phyloP scores from a whole-genome alignment of 2,329 filamentous ascomycete species.

The Phoma herbarum region DNA sequence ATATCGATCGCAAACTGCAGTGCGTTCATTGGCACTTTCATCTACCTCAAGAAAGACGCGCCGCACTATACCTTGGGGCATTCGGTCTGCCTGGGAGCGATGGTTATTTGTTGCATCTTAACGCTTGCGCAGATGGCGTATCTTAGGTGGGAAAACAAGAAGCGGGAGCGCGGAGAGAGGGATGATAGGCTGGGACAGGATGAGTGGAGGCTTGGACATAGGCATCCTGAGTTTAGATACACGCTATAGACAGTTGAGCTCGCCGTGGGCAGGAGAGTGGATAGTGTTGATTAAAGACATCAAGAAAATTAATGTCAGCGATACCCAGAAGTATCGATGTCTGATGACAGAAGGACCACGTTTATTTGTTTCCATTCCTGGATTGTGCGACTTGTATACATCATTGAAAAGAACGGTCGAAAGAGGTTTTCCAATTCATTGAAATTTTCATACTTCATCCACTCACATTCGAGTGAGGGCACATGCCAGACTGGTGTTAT shows the following conservation, averaged over 20 bases:
- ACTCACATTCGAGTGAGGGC: no score
- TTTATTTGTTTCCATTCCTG: no score
- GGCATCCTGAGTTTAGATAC: conserved; percentile 44
- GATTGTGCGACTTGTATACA: no score
- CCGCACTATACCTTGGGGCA: conserved; percentile 36
- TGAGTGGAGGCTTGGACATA: conserved; percentile 38
- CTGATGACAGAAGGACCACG: no score
- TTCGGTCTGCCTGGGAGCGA: conserved; percentile 37
- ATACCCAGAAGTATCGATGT: no score
- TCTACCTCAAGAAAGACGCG: conserved; percentile 58
- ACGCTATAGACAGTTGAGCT: conserved; percentile 22
- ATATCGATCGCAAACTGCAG: conserved; percentile 58
- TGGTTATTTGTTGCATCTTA: conserved; percentile 35
- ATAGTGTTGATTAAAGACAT: no score
- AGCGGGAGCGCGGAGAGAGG: conserved; percentile 37
- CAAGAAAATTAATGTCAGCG: no score
- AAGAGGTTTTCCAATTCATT: no score
- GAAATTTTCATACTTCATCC: no score
- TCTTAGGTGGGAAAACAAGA: conserved; percentile 38
- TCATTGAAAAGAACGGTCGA: no score
- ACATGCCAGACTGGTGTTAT: no score
- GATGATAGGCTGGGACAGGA: conserved; percentile 36
- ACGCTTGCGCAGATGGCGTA: conserved; percentile 35
- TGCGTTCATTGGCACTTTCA: conserved; percentile 62
- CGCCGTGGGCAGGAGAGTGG: no score